Conservation (phyloP, 805 yeast genomes). For the Blastobotrys robertii region DNA sequence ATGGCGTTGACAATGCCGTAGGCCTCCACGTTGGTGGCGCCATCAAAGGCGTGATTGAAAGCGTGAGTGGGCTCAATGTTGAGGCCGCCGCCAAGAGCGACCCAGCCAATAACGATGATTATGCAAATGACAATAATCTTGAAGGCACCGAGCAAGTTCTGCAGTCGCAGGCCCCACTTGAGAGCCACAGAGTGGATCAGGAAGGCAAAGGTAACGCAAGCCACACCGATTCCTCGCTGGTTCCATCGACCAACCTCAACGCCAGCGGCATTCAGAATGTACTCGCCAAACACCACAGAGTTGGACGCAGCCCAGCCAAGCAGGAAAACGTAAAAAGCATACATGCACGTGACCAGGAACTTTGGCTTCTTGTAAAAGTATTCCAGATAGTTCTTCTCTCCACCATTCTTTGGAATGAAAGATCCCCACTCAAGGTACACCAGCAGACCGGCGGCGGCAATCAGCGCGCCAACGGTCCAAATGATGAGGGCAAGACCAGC, state of each 20-base stretch:
- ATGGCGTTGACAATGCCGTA: conserved; percentile 51
- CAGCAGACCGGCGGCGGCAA: conserved; percentile 53
- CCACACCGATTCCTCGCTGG: conserved; percentile 68
- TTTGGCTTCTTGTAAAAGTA: conserved; percentile 58
- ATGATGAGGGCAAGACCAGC: conserved; percentile 62
- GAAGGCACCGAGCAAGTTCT: conserved; percentile 58
- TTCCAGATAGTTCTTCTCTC: conserved; percentile 75
- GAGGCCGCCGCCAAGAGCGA: conserved; percentile 66
- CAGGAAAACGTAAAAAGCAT: conserved; percentile 62
- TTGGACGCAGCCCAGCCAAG: conserved; percentile 84
- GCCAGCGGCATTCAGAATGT: conserved; percentile 65
- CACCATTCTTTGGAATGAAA: conserved; percentile 73
- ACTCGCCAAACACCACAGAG: conserved; percentile 71
- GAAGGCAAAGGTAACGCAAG: conserved; percentile 61
- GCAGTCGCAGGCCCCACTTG: conserved; percentile 56
- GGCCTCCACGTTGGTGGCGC: conserved; percentile 29
- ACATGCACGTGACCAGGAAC: conserved; percentile 55
- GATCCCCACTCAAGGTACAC: conserved; percentile 78
- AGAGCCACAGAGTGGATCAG: conserved; percentile 51
- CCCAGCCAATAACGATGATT: conserved; percentile 74
- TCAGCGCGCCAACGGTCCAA: conserved; percentile 68
- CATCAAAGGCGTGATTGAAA: conserved; percentile 49
- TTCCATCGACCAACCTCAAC: conserved; percentile 63
- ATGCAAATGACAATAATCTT: conserved; percentile 62
- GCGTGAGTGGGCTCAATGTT: conserved; percentile 45